Percentiles rank a stretch among this genome's conserved stretches.
These are phyloP conservation scores for Penicillium roqueforti DNA, from an alignment of 495 filamentous ascomycete genomes.

Conservation along the genomic window DNA sequence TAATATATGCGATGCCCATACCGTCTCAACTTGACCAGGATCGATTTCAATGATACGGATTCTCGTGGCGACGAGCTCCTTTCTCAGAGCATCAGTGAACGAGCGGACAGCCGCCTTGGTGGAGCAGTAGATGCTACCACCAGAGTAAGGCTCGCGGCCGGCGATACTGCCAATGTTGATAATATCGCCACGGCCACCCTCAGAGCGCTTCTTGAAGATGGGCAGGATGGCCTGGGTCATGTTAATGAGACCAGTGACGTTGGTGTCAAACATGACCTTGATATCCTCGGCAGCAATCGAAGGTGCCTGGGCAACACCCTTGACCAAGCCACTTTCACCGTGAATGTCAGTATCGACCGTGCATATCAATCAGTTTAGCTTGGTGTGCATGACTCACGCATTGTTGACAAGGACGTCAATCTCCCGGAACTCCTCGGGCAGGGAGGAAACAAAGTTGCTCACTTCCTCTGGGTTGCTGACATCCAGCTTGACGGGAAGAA, in stretches of 20 bases:
- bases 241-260: slow-evolving; percentile 91
- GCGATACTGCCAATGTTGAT: slow-evolving; percentile 97
- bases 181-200: slow-evolving; percentile 85
- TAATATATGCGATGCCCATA: slow-evolving; percentile 21
- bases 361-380: neutral
- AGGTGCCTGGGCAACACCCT: slow-evolving; percentile 81
- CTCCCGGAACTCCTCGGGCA: slow-evolving; percentile 80
- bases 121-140: slow-evolving; percentile 94
- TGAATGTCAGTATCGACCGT: slow-evolving; percentile 6
- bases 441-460: slow-evolving; percentile 61
- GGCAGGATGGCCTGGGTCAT: slow-evolving; percentile 92
- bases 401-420: slow-evolving; percentile 95
- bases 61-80: slow-evolving; percentile 81
- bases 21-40: slow-evolving; percentile 95
- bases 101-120: slow-evolving; percentile 88
- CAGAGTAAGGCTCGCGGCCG: slow-evolving; percentile 82
- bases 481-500: slow-evolving; percentile 79
- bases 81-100: slow-evolving; percentile 85
- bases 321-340: slow-evolving; percentile 73
- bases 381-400: slow-evolving; percentile 58
- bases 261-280: slow-evolving; percentile 82
- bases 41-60: slow-evolving; percentile 91
- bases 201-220: slow-evolving; percentile 73
- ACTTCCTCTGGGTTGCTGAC: slow-evolving; percentile 79
- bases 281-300: slow-evolving; percentile 81